Conservation (phyloP, 148 eudicot genomes). For the Salicornia ramosissima region DNA sequence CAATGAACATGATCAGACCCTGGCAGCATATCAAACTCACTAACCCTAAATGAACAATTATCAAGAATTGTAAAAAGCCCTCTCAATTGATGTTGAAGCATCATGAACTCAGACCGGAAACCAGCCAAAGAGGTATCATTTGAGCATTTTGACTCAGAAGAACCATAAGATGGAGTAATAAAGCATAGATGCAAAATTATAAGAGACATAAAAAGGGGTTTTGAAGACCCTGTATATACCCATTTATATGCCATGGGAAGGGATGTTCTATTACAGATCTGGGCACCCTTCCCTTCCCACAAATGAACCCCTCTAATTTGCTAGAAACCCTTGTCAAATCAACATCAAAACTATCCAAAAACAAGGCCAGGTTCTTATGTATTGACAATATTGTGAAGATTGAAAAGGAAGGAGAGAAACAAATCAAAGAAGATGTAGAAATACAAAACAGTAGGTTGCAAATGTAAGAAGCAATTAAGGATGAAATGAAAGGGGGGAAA, state of each 20-base stretch:
- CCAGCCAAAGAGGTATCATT: constrained; percentile 41
- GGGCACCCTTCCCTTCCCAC: constrained; percentile 18
- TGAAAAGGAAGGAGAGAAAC: not conserved
- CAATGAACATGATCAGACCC: constrained; percentile 78
- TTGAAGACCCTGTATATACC: constrained; percentile 17
- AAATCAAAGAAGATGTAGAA: not conserved
- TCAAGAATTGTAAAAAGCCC: constrained; percentile 59
- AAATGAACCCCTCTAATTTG: constrained; percentile 2
- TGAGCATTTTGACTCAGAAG: constrained; percentile 40
- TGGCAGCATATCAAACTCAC: constrained; percentile 72
- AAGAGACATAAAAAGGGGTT: constrained; percentile 21
- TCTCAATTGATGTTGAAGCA: constrained; percentile 86
- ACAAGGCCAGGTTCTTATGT: too few species aligned
- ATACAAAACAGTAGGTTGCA: not conserved
- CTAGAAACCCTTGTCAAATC: constrained; percentile 20
- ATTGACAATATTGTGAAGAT: not conserved
- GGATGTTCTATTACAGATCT: constrained; percentile 32
- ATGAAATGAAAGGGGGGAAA: not conserved
- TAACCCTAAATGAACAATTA: constrained; percentile 76
- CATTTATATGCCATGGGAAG: constrained; percentile 30
- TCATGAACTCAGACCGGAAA: constrained; percentile 50
- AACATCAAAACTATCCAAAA: constrained; percentile 6
- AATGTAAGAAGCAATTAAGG: not conserved
- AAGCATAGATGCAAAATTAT: constrained; percentile 21
- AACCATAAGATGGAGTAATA: constrained; percentile 11